phyloP scores from a whole-genome alignment of 2,329 filamentous ascomycete genomes.

The Ceratocystis variospora region DNA sequence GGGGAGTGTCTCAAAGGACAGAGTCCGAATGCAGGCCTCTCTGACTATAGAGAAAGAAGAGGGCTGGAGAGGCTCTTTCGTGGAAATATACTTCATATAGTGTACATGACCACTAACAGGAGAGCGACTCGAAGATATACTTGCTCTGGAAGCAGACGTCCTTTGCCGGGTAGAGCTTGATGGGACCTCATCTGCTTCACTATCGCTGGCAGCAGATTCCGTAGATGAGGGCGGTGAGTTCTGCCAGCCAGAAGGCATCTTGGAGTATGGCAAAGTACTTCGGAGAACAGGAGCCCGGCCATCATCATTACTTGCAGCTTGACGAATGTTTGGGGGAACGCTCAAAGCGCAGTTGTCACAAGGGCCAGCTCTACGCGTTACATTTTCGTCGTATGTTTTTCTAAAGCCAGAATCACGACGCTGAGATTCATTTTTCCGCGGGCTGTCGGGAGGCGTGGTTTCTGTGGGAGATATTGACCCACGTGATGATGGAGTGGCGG shows the following conservation, averaged over 20 bases:
- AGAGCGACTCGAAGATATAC: constrained; percentile 36
- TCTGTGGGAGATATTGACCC: constrained; percentile 33
- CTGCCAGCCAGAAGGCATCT: constrained; percentile 36
- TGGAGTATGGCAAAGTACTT: constrained; percentile 46
- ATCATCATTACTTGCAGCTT: constrained; percentile 26
- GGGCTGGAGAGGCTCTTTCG: constrained; percentile 47
- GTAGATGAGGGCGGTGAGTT: constrained; percentile 37
- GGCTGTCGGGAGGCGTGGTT: constrained; percentile 43
- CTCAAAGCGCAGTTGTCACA: constrained; percentile 58
- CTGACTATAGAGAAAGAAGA: constrained; percentile 54
- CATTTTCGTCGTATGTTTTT: constrained; percentile 51
- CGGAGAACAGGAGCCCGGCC: constrained; percentile 42
- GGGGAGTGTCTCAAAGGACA: constrained; percentile 53
- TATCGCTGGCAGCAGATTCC: constrained; percentile 35
- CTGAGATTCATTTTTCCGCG: constrained; percentile 29
- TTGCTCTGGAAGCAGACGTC: constrained; percentile 35
- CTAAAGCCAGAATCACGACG: constrained; percentile 46
- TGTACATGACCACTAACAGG: constrained; percentile 40
- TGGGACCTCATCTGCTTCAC: constrained; percentile 37
- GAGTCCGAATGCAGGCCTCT: constrained; percentile 50
- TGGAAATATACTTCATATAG: constrained; percentile 54
- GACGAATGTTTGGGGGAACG: constrained; percentile 36
- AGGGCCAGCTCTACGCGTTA: constrained; percentile 47
- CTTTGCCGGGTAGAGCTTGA: constrained; percentile 28
- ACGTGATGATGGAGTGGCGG: constrained; percentile 25